phyloP scores from a whole-genome alignment of 345 rosid genomes.

The Microcos paniculata region DNA sequence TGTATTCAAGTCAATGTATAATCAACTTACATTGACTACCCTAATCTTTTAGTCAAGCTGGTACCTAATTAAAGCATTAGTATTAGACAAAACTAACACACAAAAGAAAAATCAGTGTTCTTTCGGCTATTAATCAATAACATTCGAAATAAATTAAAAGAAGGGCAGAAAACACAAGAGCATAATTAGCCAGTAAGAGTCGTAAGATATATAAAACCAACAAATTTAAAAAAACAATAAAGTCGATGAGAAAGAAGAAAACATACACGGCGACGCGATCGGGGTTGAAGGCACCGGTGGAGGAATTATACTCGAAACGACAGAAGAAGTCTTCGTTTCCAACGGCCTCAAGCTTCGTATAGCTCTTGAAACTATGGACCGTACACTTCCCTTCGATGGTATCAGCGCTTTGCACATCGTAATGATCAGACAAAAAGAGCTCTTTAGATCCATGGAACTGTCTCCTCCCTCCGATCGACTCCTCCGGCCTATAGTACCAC shows the following conservation, averaged over 20 bases:
- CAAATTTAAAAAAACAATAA: not conserved
- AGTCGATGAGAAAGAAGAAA: not conserved
- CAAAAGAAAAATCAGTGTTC: too few relatives aligned
- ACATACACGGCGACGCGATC: constrained; percentile 96
- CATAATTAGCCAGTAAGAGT: not conserved
- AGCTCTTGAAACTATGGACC: constrained; percentile 83
- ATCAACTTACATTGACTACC: not conserved
- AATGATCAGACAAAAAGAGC: constrained; percentile 89
- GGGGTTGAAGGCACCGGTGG: constrained; percentile 85
- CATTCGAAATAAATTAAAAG: not conserved
- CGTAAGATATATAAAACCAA: not conserved
- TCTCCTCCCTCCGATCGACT: constrained; percentile 90
- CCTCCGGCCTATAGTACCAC: constrained; percentile 99
- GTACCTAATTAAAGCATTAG: not conserved
- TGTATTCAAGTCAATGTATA: not conserved
- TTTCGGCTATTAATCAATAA: not conserved
- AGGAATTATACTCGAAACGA: constrained; percentile 91
- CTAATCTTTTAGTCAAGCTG: not conserved
- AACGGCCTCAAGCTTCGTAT: constrained; percentile 87
- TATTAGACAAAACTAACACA: not conserved
- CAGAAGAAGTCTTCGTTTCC: constrained; percentile 96
- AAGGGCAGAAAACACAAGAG: not conserved
- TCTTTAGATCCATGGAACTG: constrained; percentile 97
- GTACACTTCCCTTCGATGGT: constrained; percentile 92
- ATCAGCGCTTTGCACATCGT: constrained; percentile 82